Percentiles rank a stretch among this genome's conserved stretches.
Evolutionary conservation across 2,329 filamentous ascomycete species (phyloP).

Genomic region (Ceratocystiopsis minuta): DNA sequence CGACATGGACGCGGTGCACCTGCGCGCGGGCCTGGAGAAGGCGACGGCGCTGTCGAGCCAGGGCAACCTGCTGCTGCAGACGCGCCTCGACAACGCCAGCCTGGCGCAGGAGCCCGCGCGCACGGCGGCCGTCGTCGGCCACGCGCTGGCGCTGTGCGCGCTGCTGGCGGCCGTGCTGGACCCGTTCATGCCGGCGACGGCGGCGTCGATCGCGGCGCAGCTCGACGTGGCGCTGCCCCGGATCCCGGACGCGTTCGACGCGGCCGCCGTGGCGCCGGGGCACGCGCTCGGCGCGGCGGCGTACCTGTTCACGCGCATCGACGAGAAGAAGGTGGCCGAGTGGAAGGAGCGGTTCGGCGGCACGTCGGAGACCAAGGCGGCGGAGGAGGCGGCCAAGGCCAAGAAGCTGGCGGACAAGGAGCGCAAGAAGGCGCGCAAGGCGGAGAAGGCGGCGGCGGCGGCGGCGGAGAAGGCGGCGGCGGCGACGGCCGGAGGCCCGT

Average conservation of each 20-base stretch:
- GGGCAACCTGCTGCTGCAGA: slow-evolving; percentile 31
- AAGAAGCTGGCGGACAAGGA: slow-evolving; percentile 17
- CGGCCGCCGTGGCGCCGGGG: slow-evolving; percentile 45
- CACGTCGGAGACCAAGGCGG: slow-evolving; percentile 13
- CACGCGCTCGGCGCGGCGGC: slow-evolving; percentile 53
- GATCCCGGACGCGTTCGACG: slow-evolving; percentile 50
- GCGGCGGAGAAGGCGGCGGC: slow-evolving; percentile 3
- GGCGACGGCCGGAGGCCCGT: neutral
- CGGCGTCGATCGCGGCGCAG: slow-evolving; percentile 59
- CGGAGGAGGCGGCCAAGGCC: slow-evolving; percentile 15
- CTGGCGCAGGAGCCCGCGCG: slow-evolving; percentile 35
- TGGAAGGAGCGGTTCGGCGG: slow-evolving; percentile 48
- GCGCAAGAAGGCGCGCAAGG: slow-evolving; percentile 14
- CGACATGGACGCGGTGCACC: slow-evolving; percentile 52
- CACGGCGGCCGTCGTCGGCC: slow-evolving; percentile 44
- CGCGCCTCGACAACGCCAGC: slow-evolving; percentile 22
- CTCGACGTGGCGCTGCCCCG: slow-evolving; percentile 34
- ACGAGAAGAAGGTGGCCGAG: slow-evolving; percentile 51
- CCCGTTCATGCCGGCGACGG: slow-evolving; percentile 73
- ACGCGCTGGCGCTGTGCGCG: slow-evolving; percentile 70
- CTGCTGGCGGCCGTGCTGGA: slow-evolving; percentile 62
- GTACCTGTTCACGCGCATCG: slow-evolving; percentile 49
- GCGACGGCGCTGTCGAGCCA: slow-evolving; percentile 48
- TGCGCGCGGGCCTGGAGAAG: slow-evolving; percentile 46
- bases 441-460: slow-evolving; percentile 10